A percentile compares a stretch with the other conserved stretches of the same genome.
These are phyloP conservation scores for Erodium trifolium DNA, from an alignment of 441 rosid species.

Conservation along the genomic window DNA sequence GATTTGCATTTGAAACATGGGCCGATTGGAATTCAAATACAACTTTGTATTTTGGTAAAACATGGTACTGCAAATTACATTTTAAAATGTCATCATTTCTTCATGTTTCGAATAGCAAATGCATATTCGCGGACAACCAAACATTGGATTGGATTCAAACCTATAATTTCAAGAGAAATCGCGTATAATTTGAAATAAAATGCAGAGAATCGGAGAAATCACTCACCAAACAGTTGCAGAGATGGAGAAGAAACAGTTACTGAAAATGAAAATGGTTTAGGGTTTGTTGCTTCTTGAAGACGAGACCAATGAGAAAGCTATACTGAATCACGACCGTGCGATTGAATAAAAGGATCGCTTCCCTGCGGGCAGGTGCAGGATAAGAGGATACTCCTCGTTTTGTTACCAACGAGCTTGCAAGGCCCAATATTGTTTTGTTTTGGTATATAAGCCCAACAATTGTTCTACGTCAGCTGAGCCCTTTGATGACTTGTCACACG, in stretches of 20 bases:
- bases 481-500: not conserved
- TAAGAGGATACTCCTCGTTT: not conserved
- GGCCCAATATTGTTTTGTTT: too few species aligned
- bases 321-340: not conserved
- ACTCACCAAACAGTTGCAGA: conserved; percentile 14
- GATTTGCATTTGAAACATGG: too few species aligned
- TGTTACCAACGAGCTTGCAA: too few species aligned
- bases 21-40: too few species aligned
- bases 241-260: not conserved
- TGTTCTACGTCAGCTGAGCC: not conserved
- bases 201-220: not conserved
- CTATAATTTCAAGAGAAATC: too few species aligned
- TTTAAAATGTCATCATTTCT: too few species aligned
- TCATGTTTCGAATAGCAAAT: too few species aligned
- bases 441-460: not conserved
- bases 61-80: too few species aligned
- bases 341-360: not conserved
- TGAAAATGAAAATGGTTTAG: not conserved
- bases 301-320: conserved; percentile 9
- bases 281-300: conserved; percentile 8
- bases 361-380: not conserved
- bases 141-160: too few species aligned
- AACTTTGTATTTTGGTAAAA: too few species aligned
- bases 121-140: too few species aligned
- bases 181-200: not conserved